Evolutionary conservation across 768 basidiomycete species (phyloP).

Genomic region (Cubamyces lactineus): DNA sequence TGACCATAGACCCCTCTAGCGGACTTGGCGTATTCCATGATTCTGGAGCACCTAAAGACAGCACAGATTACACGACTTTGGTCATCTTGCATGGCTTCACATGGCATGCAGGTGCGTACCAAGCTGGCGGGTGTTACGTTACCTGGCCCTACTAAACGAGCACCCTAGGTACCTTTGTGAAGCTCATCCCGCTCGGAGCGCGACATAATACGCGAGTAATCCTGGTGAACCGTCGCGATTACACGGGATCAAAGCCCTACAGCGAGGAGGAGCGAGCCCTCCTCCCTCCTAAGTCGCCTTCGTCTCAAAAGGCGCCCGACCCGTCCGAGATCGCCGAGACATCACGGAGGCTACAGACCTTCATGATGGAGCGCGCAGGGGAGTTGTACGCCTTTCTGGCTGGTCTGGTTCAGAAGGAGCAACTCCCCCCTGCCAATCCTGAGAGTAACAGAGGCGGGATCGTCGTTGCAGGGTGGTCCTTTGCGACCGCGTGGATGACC

Average conservation of each 20-base stretch:
- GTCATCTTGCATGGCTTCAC: conserved; percentile 28
- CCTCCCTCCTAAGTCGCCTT: not conserved
- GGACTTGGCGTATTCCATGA: conserved; percentile 4
- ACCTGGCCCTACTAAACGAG: too few species aligned
- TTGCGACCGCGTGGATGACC: conserved; percentile 9
- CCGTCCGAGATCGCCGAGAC: conserved; percentile 27
- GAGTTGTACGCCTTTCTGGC: conserved; percentile 42
- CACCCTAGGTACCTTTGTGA: conserved; percentile 7
- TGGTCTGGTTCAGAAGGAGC: conserved; percentile 36
- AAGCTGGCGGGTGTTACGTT: too few species aligned
- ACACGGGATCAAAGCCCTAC: conserved; percentile 29
- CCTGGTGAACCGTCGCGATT: conserved; percentile 32
- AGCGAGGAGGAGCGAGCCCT: conserved; percentile 16
- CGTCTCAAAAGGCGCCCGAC: not conserved
- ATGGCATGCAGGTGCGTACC: conserved; percentile 23
- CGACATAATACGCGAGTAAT: conserved; percentile 30
- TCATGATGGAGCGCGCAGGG: conserved; percentile 35
- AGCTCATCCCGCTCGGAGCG: conserved; percentile 20
- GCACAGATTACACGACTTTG: conserved; percentile 23
- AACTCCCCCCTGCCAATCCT: conserved; percentile 30
- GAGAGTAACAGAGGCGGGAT: conserved; percentile 19
- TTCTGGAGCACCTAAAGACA: conserved; percentile 20
- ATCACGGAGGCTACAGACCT: conserved; percentile 3
- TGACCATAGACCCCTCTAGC: too few species aligned
- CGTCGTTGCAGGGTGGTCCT: conserved; percentile 23